Conservation (phyloP, 1,139 yeast species). For the Ashbya aceris region DNA sequence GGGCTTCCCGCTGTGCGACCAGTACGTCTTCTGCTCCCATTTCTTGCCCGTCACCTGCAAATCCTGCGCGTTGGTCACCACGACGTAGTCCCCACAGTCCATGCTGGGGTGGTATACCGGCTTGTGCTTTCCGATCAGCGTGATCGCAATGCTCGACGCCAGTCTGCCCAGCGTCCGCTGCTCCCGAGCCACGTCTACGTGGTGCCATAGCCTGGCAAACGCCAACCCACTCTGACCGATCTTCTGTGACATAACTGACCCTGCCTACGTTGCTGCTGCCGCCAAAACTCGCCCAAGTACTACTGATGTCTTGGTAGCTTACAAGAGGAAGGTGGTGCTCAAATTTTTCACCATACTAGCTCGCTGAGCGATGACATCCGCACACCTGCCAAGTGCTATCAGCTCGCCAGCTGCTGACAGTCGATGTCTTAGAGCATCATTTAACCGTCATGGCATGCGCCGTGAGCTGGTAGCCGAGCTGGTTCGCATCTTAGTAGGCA, state of each 20-base stretch:
- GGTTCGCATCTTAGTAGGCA: too few relatives aligned
- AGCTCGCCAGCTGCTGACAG: too few relatives aligned
- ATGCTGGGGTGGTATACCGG: conserved; percentile 68
- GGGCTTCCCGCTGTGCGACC: conserved; percentile 86
- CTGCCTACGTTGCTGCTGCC: too few relatives aligned
- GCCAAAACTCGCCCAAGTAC: too few relatives aligned
- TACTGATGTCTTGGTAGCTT: too few relatives aligned
- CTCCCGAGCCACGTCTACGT: conserved; percentile 82
- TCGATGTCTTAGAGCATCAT: too few relatives aligned
- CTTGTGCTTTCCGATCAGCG: conserved; percentile 92
- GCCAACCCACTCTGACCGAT: conserved; percentile 52
- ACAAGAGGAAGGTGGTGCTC: too few relatives aligned
- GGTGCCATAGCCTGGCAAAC: conserved; percentile 89
- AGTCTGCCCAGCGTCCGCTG: conserved; percentile 82
- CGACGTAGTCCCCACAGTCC: conserved; percentile 95
- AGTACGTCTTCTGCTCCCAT: conserved; percentile 72
- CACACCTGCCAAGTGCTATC: too few relatives aligned
- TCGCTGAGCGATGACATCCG: too few relatives aligned
- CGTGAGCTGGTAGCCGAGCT: too few relatives aligned
- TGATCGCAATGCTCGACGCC: conserved; percentile 79
- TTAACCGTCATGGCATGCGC: too few relatives aligned
- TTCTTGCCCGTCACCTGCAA: conserved; percentile 78
- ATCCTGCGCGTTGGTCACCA: conserved; percentile 83
- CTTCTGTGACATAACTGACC: conserved; percentile 27
- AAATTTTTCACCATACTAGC: too few relatives aligned